These are phyloP conservation scores for Fusarium sp. DNA, from an alignment of 2,329 filamentous ascomycete species.

Conservation along the genomic window DNA sequence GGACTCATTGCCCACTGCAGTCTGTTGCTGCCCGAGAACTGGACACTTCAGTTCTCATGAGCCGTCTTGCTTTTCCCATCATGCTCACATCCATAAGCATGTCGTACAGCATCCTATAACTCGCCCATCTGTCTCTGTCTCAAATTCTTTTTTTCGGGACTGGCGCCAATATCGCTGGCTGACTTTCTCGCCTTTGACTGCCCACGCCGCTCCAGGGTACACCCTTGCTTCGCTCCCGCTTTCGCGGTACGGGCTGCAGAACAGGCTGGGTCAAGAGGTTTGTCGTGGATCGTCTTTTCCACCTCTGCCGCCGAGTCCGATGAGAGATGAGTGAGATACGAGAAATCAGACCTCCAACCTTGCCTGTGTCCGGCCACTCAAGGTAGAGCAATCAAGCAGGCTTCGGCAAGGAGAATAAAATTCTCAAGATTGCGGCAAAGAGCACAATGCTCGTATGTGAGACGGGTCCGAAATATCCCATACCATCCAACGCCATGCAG, in stretches of 20 bases:
- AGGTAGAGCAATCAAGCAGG: neutral
- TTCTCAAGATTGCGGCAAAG: neutral
- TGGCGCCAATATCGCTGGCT: slow-evolving; percentile 8
- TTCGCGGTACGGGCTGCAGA: slow-evolving; percentile 35
- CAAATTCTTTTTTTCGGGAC: neutral
- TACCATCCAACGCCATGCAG: neutral
- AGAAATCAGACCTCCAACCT: slow-evolving; percentile 12
- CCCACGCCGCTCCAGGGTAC: slow-evolving; percentile 24
- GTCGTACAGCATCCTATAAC: slow-evolving; percentile 10
- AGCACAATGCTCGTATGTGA: slow-evolving; percentile 5
- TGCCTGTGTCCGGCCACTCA: neutral
- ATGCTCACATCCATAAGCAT: slow-evolving; percentile 2
- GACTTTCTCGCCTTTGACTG: slow-evolving; percentile 15
- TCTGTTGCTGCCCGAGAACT: slow-evolving; percentile 2
- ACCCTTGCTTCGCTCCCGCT: slow-evolving; percentile 30
- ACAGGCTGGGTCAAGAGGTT: slow-evolving; percentile 31
- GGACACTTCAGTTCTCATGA: neutral
- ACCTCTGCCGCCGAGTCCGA: slow-evolving; percentile 17
- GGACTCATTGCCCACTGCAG: neutral
- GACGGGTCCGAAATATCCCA: slow-evolving; percentile 13
- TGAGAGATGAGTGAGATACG: slow-evolving; percentile 28
- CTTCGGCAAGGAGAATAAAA: neutral
- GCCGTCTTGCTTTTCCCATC: slow-evolving; percentile 8
- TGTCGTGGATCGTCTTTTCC: slow-evolving; percentile 6
- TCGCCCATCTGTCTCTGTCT: neutral